Evolutionary conservation across 768 basidiomycete genomes (phyloP).

Genomic region (Russula sp.): DNA sequence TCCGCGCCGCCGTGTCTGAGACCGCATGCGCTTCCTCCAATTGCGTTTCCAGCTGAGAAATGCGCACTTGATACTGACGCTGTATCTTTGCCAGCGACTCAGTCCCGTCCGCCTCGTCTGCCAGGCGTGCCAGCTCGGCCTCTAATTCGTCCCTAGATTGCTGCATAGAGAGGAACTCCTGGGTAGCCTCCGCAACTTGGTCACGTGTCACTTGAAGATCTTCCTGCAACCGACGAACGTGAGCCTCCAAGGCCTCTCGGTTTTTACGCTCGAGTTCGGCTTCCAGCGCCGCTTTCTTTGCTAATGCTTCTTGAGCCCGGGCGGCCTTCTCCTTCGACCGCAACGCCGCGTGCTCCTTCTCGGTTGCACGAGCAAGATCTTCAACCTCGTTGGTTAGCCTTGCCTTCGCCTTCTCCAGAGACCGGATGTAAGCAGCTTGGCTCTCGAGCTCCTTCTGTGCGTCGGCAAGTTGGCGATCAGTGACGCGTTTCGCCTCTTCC

Average conservation of each 20-base stretch:
- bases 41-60: conserved; percentile 56
- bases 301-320: conserved; percentile 56
- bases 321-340: conserved; percentile 64
- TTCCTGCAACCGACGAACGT: conserved; percentile 51
- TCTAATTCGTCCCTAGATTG: conserved; percentile 64
- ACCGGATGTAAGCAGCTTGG: conserved; percentile 69
- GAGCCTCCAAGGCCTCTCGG: conserved; percentile 60
- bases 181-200: conserved; percentile 50
- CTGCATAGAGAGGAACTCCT: conserved; percentile 48
- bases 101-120: conserved; percentile 49
- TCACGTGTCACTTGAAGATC: conserved; percentile 52
- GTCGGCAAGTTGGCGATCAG: conserved; percentile 83
- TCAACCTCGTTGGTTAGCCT: conserved; percentile 76
- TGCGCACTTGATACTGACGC: conserved; percentile 57
- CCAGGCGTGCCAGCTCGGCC: conserved; percentile 58
- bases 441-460: conserved; percentile 74
- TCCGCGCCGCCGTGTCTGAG: conserved; percentile 44
- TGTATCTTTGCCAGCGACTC: conserved; percentile 54
- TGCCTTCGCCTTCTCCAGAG: conserved; percentile 76
- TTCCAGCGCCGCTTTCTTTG: conserved; percentile 47
- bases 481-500: conserved; percentile 91
- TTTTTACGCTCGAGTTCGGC: conserved; percentile 62
- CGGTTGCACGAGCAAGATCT: conserved; percentile 69
- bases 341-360: conserved; percentile 59
- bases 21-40: conserved; percentile 52